Conservation (phyloP, 2,329 filamentous ascomycete genomes). For the Paraconiothyrium brasiliense region DNA sequence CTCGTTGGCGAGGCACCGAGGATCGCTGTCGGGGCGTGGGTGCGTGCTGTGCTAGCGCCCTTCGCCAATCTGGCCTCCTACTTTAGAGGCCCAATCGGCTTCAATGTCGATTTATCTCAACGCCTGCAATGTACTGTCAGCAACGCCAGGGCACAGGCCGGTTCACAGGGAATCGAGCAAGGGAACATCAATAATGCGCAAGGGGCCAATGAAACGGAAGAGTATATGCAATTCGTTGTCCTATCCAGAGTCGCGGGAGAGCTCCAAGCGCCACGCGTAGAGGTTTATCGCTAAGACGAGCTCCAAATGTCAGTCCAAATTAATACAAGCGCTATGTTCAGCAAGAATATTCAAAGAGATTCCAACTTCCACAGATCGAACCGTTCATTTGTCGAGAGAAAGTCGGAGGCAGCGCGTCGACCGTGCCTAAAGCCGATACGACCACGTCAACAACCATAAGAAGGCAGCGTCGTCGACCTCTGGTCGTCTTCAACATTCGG, state of each 20-base stretch:
- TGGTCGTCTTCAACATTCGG: not conserved
- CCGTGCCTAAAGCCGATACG: not conserved
- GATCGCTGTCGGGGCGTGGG: not conserved
- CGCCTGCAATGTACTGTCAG: not conserved
- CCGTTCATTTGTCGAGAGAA: not conserved
- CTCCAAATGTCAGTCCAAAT: not conserved
- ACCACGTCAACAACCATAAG: slow-evolving; percentile 4
- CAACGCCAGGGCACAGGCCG: not conserved
- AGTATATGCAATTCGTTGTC: not conserved
- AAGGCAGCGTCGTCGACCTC: not conserved
- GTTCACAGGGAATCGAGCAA: not conserved
- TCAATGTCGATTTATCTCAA: not conserved
- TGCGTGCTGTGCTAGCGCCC: slow-evolving; percentile 1
- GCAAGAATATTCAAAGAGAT: slow-evolving; percentile 1
- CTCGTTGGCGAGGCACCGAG: not conserved
- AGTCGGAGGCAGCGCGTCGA: not conserved
- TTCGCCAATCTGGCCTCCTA: not conserved
- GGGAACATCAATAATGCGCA: not conserved
- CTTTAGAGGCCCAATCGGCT: not conserved
- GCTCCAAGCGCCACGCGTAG: not conserved
- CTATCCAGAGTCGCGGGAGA: not conserved
- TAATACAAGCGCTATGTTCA: slow-evolving; percentile 5
- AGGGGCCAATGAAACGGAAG: not conserved
- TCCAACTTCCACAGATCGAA: not conserved
- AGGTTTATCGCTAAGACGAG: not conserved